Base-by-base conservation (phyloP, 768 basidiomycete species). In the Cantharellus anzutake region DNA sequence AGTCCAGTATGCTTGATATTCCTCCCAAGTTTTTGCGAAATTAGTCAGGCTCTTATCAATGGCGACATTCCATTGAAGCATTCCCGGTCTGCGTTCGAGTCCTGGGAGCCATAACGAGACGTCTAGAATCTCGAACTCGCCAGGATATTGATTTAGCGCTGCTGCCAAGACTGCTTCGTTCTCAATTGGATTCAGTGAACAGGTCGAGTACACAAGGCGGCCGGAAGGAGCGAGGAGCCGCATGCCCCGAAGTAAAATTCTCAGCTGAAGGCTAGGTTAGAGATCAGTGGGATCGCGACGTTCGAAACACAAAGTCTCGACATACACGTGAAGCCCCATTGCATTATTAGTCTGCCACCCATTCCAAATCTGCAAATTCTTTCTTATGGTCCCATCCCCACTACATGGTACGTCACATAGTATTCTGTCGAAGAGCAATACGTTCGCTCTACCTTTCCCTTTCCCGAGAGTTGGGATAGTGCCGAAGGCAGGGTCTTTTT, bases 351-450 rank as follows among this genome's bases (percentile, higher is more conserved):
- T 79, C 51, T 80, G 80, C 94, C 94, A 99, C 48, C 77, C 76
- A 68, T 84, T 86, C 96, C 96, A 99, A 44, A 99, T 96, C 0
- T 83, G 86, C 11, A 86, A 69, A 68, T 99, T 99, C 75, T 99
- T 99, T 63, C 96, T 73, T 60, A 97, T 70, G 0, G 96, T 99
- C 0, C 94, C 96, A 68, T 99, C 96, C 3, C 96, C 96, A 65
- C 88, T 92, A 68, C 96, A 99, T 4, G 96, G 96, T 4, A 99
- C 96, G 68, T 98, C 96, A 56, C 91, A 93, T 41, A 99, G 71
- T 61, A 99, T 94, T 40, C 94, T 76, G 69, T 98, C 94, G 66
- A 96, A 99, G 60, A 83, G 70, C 57, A 99, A 73, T 39, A 78
- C 75, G 52, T 72, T 70, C 11, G 64, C 64, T 62, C 63, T 70